Base-by-base conservation (phyloP, 192 early-diverging fungal species). In the Coemansia guatemalensis region DNA sequence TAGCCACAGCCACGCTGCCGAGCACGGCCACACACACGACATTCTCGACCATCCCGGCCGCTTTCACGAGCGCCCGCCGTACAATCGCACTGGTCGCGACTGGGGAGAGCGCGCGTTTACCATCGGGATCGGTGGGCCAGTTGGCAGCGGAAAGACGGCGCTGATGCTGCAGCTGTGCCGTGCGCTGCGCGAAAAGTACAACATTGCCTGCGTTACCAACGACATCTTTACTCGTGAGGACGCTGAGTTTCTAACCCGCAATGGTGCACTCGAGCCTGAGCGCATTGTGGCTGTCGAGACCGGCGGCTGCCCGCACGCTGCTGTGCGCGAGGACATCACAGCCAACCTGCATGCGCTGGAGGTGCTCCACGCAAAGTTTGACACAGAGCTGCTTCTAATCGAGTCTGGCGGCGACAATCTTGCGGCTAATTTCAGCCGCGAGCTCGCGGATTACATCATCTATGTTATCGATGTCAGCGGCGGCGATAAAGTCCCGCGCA, bases 381-480 rank as follows among this genome's bases (percentile, higher is more conserved):
- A 87, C 56, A 85, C 90, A 11, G 86, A 96, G 66, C 48, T 98
- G 48, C 74, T 98, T 48, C 82, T 98, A 64, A 88, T 98, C 58
- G 95, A 98, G 76, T 90, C 88, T 58, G 95, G 95, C 23, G 95
- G 95, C 23, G 94, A 96, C 70, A 97, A 97, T 66, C 70, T 95
- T 68, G 94, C 94, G 22, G 91, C 91, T 17, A 92, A 92, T 71
- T 92, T 91, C 53, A 88, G 87, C 56, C 81, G 88, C 53, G 85
- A 84, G 65, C 73, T 84, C 71, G 94, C 95, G 4, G 95, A 95
- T 70, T 97, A 87, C 65, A 97, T 95, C 68, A 95, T 98, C 58
- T 98, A 96, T 70, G 95, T 98, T 21, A 98, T 98, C 72, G 96
- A 98, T 70, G 95, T 96, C 30, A 92, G 93, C 35, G 95, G 96